Conservation (phyloP, 2,329 filamentous ascomycete species). For the Pseudopithomyces maydicus region DNA sequence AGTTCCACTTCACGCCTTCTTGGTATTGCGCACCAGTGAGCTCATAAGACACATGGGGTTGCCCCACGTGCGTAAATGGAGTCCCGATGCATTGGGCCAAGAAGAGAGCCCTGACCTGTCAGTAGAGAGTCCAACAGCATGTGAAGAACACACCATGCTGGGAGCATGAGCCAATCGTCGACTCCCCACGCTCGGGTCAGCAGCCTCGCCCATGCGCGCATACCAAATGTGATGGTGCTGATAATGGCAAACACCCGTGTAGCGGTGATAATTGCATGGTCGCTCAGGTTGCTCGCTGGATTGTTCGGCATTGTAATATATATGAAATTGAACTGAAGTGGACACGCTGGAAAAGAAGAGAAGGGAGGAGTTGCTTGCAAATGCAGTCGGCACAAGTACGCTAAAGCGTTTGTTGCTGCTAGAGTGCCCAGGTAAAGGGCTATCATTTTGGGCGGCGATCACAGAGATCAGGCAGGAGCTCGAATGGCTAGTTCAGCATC, state of each 20-base stretch:
- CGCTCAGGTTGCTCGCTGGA: neutral
- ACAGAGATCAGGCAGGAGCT: too few species aligned
- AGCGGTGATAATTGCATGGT: neutral
- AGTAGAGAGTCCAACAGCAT: neutral
- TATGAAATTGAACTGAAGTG: neutral
- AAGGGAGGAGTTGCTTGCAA: too few species aligned
- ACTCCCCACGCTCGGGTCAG: neutral
- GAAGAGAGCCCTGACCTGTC: neutral
- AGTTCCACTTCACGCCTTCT: neutral
- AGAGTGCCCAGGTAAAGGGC: neutral
- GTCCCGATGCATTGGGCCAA: neutral
- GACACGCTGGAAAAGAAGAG: neutral
- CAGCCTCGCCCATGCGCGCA: constrained; percentile 2
- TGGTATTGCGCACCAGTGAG: neutral
- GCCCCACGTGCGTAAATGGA: constrained; percentile 1
- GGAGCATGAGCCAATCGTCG: constrained; percentile 11
- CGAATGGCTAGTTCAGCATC: too few species aligned
- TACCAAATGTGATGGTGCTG: neutral
- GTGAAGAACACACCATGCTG: neutral
- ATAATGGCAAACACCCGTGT: neutral
- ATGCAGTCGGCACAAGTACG: neutral
- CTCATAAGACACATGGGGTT: neutral
- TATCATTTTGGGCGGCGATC: too few species aligned
- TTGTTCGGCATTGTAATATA: neutral
- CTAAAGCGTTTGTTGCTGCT: neutral